These are phyloP conservation scores for Hypericum perforatum DNA, from an alignment of 345 rosid genomes.

Conservation along the genomic window DNA sequence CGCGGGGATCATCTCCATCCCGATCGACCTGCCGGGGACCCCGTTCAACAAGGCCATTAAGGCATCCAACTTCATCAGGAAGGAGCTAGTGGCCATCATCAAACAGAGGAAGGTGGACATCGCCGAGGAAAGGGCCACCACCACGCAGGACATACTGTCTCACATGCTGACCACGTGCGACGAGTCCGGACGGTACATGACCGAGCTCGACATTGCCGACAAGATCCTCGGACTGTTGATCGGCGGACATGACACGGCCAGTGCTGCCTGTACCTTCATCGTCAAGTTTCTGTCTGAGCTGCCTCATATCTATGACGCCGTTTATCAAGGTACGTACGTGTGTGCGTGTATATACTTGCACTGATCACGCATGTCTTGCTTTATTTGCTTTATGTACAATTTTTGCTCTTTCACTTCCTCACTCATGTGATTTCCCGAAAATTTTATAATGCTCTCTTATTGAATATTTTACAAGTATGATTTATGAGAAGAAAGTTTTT, in stretches of 20 bases:
- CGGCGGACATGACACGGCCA: constrained; percentile 37
- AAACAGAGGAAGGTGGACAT: constrained; percentile 22
- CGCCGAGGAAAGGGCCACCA: constrained; percentile 12
- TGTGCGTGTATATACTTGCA: no score
- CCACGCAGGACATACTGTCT: constrained; percentile 23
- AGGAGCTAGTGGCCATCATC: constrained; percentile 24
- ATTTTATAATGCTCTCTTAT: background rate
- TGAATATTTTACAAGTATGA: no score
- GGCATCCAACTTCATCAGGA: constrained; percentile 24
- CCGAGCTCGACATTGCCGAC: constrained; percentile 25
- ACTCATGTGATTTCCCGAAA: background rate
- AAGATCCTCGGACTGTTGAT: constrained; percentile 29
- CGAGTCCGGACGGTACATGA: constrained; percentile 28
- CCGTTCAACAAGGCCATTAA: constrained; percentile 21
- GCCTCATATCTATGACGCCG: constrained; percentile 21
- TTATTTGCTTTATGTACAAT: background rate
- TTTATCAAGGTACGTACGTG: constrained; percentile 17
- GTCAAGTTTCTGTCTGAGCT: constrained; percentile 29
- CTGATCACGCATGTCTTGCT: no score
- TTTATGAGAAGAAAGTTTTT: no score
- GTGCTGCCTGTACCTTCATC: constrained; percentile 29
- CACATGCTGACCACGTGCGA: constrained; percentile 20
- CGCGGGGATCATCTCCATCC: constrained; percentile 18
- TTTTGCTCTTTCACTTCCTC: no score
- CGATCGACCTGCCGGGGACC: constrained; percentile 27